Conservation (phyloP, 352 stramenopile species). For the Aphanomyces invadans region DNA sequence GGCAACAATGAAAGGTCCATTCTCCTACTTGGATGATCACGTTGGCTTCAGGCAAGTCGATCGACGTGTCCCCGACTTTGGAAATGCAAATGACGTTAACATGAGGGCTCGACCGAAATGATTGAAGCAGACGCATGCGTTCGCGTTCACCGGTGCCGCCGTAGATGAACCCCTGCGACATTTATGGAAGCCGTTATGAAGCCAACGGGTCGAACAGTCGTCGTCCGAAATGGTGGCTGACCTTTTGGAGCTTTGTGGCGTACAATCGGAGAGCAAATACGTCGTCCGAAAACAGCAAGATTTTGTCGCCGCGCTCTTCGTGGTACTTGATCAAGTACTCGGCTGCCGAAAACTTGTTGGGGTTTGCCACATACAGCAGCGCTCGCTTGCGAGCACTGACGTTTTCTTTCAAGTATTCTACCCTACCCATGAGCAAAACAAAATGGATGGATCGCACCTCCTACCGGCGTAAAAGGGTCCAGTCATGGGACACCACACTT, state of each 20-base stretch:
- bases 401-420: conserved; percentile 74
- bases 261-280: conserved; percentile 95
- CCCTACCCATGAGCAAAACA: not conserved
- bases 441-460: not conserved
- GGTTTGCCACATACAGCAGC: conserved; percentile 99
- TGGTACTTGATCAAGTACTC: conserved; percentile 97
- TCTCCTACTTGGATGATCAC: conserved; percentile 95
- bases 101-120: conserved; percentile 73
- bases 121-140: conserved; percentile 79
- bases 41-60: conserved; percentile 99
- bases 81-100: conserved; percentile 89
- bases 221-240: too few species aligned
- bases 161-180: conserved; percentile 89
- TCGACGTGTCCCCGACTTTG: conserved; percentile 97
- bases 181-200: too few species aligned
- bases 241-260: conserved; percentile 82
- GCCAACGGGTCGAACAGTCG: too few species aligned
- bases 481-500: conserved; percentile 99
- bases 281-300: conserved; percentile 99
- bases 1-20: not conserved
- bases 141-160: conserved; percentile 92
- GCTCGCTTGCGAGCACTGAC: conserved; percentile 87
- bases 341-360: conserved; percentile 94
- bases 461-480: conserved; percentile 91
- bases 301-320: conserved; percentile 96